Conservation (phyloP, 257 asterid species). For the Solanum clarkiae region DNA sequence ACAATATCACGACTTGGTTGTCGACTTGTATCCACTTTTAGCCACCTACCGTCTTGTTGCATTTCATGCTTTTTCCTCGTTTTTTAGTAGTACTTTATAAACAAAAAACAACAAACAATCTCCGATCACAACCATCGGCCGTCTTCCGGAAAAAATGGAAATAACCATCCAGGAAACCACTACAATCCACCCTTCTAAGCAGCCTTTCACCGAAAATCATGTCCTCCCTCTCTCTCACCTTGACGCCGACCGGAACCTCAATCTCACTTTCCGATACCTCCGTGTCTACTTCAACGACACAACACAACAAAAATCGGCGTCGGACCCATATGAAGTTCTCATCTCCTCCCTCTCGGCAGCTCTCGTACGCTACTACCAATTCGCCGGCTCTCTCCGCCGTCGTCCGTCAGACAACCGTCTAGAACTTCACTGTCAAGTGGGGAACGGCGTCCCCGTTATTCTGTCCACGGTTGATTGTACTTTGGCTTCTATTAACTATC, state of each 20-base stretch:
- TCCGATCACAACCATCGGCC: not conserved
- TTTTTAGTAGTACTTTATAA: not conserved
- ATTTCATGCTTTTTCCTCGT: too few species aligned
- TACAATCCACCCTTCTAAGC: constrained; percentile 23
- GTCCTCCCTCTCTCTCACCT: constrained; percentile 78
- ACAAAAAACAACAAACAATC: not conserved
- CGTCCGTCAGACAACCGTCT: constrained; percentile 44
- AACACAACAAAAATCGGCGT: not conserved
- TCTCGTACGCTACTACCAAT: constrained; percentile 46
- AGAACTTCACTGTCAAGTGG: constrained; percentile 41
- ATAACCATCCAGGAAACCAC: constrained; percentile 29
- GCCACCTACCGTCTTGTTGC: not conserved
- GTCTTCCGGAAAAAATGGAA: constrained; percentile 17
- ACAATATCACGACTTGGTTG: not conserved
- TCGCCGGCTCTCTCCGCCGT: constrained; percentile 39
- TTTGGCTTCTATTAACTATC: constrained; percentile 23
- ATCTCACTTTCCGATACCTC: constrained; percentile 66
- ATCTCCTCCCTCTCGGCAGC: constrained; percentile 53
- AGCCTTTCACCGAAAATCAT: constrained; percentile 36
- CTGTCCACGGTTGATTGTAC: constrained; percentile 24
- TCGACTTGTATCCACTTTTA: not conserved
- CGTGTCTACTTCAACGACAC: constrained; percentile 43
- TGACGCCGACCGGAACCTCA: constrained; percentile 66
- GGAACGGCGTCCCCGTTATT: constrained; percentile 49
- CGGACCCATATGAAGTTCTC: constrained; percentile 53